Conservation (phyloP, 2,329 filamentous ascomycete genomes). For the Colletotrichum zoysiae region DNA sequence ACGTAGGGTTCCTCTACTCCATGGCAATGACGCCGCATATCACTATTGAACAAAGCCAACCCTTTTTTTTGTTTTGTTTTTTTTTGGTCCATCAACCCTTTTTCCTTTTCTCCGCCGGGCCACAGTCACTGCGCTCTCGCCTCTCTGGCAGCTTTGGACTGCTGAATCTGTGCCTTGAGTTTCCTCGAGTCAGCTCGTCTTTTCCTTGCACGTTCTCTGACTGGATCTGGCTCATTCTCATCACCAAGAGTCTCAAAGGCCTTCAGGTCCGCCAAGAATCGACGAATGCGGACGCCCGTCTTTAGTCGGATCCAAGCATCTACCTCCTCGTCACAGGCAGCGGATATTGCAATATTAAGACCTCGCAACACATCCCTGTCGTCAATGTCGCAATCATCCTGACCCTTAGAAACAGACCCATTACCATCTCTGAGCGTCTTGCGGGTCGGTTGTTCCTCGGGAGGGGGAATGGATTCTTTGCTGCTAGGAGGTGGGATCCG, state of each 20-base stretch:
- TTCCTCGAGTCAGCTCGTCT: conserved; percentile 51
- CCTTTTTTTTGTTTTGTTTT: not conserved
- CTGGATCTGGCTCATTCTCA: conserved; percentile 46
- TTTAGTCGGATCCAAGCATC: conserved; percentile 64
- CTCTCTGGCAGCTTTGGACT: conserved; percentile 43
- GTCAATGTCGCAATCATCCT: conserved; percentile 55
- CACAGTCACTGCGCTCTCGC: conserved; percentile 14
- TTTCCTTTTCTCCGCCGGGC: not conserved
- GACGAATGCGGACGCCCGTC: conserved; percentile 66
- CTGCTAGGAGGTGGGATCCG: not conserved
- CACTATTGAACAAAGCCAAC: not conserved
- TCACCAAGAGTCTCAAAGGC: conserved; percentile 61
- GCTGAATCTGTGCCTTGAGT: conserved; percentile 53
- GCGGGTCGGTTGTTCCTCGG: not conserved
- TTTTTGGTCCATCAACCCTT: not conserved
- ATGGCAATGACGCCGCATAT: not conserved
- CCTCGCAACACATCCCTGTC: conserved; percentile 67
- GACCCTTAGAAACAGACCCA: conserved; percentile 45
- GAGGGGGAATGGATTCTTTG: not conserved
- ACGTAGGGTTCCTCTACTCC: conserved; percentile 3
- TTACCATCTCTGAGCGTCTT: conserved; percentile 39
- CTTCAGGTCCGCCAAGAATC: conserved; percentile 67
- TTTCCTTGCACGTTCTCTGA: conserved; percentile 46
- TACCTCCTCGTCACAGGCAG: conserved; percentile 67
- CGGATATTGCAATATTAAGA: conserved; percentile 66